A percentile compares a stretch with the other conserved stretches of the same genome.
Conservation (phyloP, 2,329 filamentous ascomycete genomes). For the Fusarium beomiforme region DNA sequence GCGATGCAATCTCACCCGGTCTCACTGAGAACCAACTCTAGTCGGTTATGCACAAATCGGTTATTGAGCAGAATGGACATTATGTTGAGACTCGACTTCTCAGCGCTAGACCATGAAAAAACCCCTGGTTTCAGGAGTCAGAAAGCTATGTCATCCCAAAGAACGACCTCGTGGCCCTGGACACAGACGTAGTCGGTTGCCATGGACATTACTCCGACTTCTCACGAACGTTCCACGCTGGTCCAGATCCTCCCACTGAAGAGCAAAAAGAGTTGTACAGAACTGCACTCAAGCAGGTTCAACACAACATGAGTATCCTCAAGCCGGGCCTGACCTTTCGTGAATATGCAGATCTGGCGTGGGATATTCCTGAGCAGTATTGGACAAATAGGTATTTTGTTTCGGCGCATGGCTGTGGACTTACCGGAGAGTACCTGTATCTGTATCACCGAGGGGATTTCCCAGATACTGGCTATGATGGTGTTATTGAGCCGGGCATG, state of each 20-base stretch:
- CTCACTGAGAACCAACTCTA: conserved; percentile 7
- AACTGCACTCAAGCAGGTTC: neutral
- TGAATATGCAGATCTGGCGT: neutral
- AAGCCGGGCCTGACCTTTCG: conserved; percentile 9
- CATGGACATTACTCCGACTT: conserved; percentile 14
- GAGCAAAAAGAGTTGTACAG: neutral
- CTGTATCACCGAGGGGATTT: neutral
- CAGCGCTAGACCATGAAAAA: neutral
- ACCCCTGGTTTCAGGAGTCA: conserved; percentile 6
- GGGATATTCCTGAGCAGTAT: neutral
- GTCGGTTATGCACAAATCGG: neutral
- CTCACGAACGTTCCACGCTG: neutral
- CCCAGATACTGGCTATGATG: conserved; percentile 2
- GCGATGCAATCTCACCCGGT: neutral
- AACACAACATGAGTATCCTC: conserved; percentile 5
- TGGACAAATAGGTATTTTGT: conserved; percentile 6
- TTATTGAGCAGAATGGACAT: conserved; percentile 4
- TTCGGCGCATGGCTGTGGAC: conserved; percentile 1
- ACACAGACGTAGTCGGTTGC: conserved; percentile 9
- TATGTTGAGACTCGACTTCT: conserved; percentile 3
- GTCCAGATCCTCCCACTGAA: neutral
- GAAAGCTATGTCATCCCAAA: neutral
- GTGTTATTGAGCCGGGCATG: conserved; percentile 2
- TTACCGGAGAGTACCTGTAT: conserved; percentile 7
- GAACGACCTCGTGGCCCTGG: conserved; percentile 7